Percentiles rank a stretch among this genome's conserved stretches.
These are phyloP conservation scores for Citrus inodora DNA, from an alignment of 345 rosid genomes.

Conservation along the genomic window DNA sequence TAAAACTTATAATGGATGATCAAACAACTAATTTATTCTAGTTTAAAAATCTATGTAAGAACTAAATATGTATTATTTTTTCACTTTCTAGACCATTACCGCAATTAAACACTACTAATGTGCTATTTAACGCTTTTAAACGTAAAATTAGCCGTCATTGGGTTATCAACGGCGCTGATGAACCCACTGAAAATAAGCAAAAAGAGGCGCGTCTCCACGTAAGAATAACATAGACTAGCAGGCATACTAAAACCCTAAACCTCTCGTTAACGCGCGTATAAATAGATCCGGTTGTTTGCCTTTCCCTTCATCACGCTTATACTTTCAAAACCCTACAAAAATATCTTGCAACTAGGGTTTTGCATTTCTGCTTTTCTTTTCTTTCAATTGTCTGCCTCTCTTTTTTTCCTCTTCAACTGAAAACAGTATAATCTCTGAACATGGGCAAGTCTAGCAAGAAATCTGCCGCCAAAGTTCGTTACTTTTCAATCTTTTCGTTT, in stretches of 20 bases:
- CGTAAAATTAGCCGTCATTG: not conserved
- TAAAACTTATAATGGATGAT: too few relatives aligned
- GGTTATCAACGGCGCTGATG: constrained; percentile 5
- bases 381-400: not conserved
- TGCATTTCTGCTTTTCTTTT: not conserved
- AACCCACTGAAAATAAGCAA: not conserved
- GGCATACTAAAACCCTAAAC: constrained; percentile 18
- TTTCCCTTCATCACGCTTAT: not conserved
- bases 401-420: not conserved
- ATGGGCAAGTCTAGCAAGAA: constrained; percentile 66
- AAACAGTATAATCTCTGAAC: not conserved
- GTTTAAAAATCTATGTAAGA: too few relatives aligned
- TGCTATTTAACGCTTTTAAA: not conserved
- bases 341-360: constrained; percentile 5
- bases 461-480: constrained; percentile 38
- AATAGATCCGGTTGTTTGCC: not conserved
- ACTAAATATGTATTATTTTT: too few relatives aligned
- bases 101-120: too few relatives aligned
- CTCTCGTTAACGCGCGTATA: not conserved
- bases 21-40: too few relatives aligned
- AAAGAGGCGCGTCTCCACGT: constrained; percentile 3
- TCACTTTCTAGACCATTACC: too few relatives aligned
- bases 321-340: constrained; percentile 9
- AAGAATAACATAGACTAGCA: not conserved
- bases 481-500: not conserved